A percentile compares a stretch with the other conserved stretches of the same genome.
These are phyloP conservation scores for Hawksworthiomyces lignivorus DNA, from an alignment of 2,329 filamentous ascomycete genomes.

Conservation along the genomic window DNA sequence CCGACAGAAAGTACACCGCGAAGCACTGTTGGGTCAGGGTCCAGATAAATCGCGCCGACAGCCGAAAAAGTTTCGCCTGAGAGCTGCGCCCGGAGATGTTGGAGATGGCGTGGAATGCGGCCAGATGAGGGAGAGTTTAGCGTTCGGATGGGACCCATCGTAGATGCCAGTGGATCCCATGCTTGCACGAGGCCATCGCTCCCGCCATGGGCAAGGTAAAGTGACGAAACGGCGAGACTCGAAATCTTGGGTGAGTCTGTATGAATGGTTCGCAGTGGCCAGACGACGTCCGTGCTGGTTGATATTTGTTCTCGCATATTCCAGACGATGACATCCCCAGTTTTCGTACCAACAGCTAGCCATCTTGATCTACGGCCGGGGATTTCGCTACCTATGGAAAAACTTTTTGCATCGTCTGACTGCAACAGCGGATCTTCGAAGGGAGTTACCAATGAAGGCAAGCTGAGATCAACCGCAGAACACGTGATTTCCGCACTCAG, in stretches of 20 bases:
- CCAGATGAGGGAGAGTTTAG: slow-evolving; percentile 79
- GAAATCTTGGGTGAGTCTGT: slow-evolving; percentile 87
- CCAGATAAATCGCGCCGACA: slow-evolving; percentile 75
- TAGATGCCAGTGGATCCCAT: slow-evolving; percentile 91
- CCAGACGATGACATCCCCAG: slow-evolving; percentile 74
- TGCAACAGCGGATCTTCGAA: slow-evolving; percentile 66
- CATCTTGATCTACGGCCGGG: slow-evolving; percentile 80
- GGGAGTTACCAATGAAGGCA: slow-evolving; percentile 59
- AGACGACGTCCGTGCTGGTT: slow-evolving; percentile 34
- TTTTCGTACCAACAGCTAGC: slow-evolving; percentile 71
- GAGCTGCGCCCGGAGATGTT: slow-evolving; percentile 46
- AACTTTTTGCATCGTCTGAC: slow-evolving; percentile 37
- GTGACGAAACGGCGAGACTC: slow-evolving; percentile 70
- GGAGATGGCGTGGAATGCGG: slow-evolving; percentile 67
- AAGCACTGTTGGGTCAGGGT: slow-evolving; percentile 78
- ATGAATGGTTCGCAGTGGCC: slow-evolving; percentile 72
- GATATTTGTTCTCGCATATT: slow-evolving; percentile 60
- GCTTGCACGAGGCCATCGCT: slow-evolving; percentile 92
- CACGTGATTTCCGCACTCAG: slow-evolving; percentile 55
- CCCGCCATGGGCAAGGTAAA: slow-evolving; percentile 88
- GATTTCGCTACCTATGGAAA: slow-evolving; percentile 49
- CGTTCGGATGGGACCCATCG: slow-evolving; percentile 68
- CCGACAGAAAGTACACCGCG: slow-evolving; percentile 84
- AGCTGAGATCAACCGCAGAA: slow-evolving; percentile 66
- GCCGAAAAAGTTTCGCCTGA: slow-evolving; percentile 70